Evolutionary conservation across 805 yeast genomes (phyloP).

Genomic region (Candida odintsovae): DNA sequence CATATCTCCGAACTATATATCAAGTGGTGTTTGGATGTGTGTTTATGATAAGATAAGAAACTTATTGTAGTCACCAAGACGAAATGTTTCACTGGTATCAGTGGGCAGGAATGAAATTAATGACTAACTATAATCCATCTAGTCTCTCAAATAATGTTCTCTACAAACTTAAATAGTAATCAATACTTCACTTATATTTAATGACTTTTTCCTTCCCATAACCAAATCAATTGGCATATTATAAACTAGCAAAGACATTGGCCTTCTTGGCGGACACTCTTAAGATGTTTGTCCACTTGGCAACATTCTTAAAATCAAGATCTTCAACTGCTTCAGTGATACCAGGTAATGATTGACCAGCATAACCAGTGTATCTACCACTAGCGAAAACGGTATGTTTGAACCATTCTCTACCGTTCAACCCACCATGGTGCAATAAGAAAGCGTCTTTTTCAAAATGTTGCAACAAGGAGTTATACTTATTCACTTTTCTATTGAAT

Average conservation of each 20-base stretch:
- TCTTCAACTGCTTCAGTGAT: slow-evolving; percentile 50
- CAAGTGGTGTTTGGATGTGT: too few relatives aligned
- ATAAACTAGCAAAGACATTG: background rate
- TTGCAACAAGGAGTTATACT: slow-evolving; percentile 31
- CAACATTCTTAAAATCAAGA: slow-evolving; percentile 27
- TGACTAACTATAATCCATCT: too few relatives aligned
- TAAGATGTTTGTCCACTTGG: slow-evolving; percentile 23
- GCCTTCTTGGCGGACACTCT: slow-evolving; percentile 8
- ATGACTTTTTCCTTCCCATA: too few relatives aligned
- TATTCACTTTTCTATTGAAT: slow-evolving; percentile 21
- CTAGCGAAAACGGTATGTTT: slow-evolving; percentile 47
- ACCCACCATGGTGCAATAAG: slow-evolving; percentile 14
- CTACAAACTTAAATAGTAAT: too few relatives aligned
- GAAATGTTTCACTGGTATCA: too few relatives aligned
- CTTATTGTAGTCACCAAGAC: too few relatives aligned
- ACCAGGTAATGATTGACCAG: slow-evolving; percentile 49
- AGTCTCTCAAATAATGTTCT: too few relatives aligned
- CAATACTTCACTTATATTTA: too few relatives aligned
- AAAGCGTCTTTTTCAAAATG: slow-evolving; percentile 38
- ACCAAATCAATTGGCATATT: background rate
- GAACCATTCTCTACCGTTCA: slow-evolving; percentile 40
- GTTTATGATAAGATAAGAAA: too few relatives aligned
- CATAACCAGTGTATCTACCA: slow-evolving; percentile 53
- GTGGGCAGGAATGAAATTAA: too few relatives aligned
- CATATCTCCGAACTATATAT: too few relatives aligned